phyloP scores from a whole-genome alignment of 2,329 filamentous ascomycete genomes.

The Aspergillus sergii region DNA sequence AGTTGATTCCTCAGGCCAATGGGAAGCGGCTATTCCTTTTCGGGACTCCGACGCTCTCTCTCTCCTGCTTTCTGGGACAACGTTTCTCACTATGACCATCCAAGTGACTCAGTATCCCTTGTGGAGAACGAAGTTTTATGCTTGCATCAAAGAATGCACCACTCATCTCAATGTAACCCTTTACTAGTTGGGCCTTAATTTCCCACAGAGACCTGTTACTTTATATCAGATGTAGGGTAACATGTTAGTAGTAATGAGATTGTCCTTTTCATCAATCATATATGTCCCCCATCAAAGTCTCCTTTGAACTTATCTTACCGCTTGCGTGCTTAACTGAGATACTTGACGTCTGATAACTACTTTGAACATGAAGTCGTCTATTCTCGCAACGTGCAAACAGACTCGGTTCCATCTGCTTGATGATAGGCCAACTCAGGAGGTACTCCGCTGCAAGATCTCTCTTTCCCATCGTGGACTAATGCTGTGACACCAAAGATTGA shows the following conservation, averaged over 20 bases:
- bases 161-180: not conserved
- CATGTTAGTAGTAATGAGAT: not conserved
- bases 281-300: not conserved
- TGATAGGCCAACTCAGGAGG: conserved; percentile 58
- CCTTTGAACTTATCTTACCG: not conserved
- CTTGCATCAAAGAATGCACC: not conserved
- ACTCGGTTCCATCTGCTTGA: conserved; percentile 65
- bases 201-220: not conserved
- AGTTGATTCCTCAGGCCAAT: conserved; percentile 18
- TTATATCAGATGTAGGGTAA: not conserved
- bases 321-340: not conserved
- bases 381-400: conserved; percentile 67
- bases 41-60: conserved; percentile 24
- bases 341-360: not conserved
- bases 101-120: conserved; percentile 4
- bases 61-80: not conserved
- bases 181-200: not conserved
- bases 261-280: not conserved
- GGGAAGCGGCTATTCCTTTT: conserved; percentile 23
- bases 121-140: not conserved
- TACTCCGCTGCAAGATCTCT: conserved; percentile 27
- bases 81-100: not conserved
- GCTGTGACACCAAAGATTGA: conserved; percentile 55
- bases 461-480: not conserved
- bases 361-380: conserved; percentile 26